Evolutionary conservation across 2,329 filamentous ascomycete genomes (phyloP), one percentile per base, ranked within the genome.

Genomic region (Helicocarpus griseus): DNA sequence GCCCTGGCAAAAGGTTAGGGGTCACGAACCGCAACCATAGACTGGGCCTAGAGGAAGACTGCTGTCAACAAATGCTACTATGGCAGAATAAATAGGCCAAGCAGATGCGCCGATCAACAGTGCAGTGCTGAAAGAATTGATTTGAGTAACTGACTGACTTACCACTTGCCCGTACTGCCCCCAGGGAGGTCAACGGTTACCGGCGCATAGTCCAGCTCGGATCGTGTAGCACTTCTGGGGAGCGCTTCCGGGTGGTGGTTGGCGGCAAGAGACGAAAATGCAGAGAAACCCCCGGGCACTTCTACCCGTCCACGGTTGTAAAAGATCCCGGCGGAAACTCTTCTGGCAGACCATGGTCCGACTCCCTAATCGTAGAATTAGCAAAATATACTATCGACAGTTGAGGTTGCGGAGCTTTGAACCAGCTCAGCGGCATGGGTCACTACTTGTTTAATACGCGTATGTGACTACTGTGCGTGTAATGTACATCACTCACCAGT

Each of bases 1-100:
- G 3, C 24, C 17, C 21, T 11, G 21, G 24, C 19, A 26, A 31
- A 19, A 13, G 22, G 38, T 28, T 29, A n/a, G 13, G 24, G 5
- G 19, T 14, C 28, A 33, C 48, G 26, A 48, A 56, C 54, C 54
- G 56, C 44, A 57, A 45, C 54, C 54, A 57, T 8, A 57, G 17
- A 39, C 44, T 49, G 7, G 52, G 47, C 52, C 56, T 57, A 49
- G 31, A 17, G 19, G 21, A 28, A 36, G n/a, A n/a, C n/a, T 38
- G 24, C 26, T 5, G 26, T 45, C 26, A 31, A 19, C 41, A 45
- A 21, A n/a, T n/a, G 31, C 22, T 7, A 36, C n/a, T 28, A 17
- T 24, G 4, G 13, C 17, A 24, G 14, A 22, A 36, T 6, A 22
- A 8, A n/a, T 26, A 14, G 17, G 31, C 22, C 22, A 14, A 17